These are phyloP conservation scores for Sicyos edulis DNA, from an alignment of 306 rosid species.

Conservation along the genomic window DNA sequence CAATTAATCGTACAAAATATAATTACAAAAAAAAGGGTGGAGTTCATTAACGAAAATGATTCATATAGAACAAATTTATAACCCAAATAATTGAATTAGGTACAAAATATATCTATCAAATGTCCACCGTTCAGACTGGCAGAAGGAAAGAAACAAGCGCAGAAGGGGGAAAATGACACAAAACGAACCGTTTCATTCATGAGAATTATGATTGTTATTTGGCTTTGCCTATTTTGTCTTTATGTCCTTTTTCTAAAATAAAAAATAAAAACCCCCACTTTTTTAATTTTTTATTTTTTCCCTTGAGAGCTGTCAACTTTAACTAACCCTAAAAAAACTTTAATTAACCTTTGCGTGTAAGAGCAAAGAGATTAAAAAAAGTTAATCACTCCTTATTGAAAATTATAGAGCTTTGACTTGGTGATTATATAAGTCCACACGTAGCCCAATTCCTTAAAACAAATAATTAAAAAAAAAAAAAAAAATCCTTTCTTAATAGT, in stretches of 20 bases:
- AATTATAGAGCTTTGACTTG: not conserved
- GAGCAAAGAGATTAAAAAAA: not conserved
- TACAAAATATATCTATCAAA: not conserved
- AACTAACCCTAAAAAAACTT: not conserved
- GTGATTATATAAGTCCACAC: not conserved
- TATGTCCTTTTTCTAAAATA: not conserved
- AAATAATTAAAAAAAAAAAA: too few species aligned
- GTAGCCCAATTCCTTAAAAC: not conserved
- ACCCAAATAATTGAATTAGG: not conserved
- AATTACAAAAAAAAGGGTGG: not conserved
- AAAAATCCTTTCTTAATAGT: too few species aligned
- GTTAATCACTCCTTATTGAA: not conserved
- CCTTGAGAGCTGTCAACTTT: slow-evolving; percentile 6
- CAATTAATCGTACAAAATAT: not conserved
- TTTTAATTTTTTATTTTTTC: not conserved
- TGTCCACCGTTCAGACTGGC: not conserved
- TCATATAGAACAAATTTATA: not conserved
- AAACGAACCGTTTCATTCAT: not conserved
- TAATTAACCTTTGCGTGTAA: slow-evolving; percentile 15
- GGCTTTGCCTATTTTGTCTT: not conserved
- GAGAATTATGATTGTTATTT: not conserved
- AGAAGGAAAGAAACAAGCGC: not conserved
- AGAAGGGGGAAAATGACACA: not conserved
- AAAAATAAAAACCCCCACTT: too few species aligned
- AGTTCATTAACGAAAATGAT: not conserved